phyloP scores from a whole-genome alignment of 2,329 filamentous ascomycete species.

The Xylaria sp. region DNA sequence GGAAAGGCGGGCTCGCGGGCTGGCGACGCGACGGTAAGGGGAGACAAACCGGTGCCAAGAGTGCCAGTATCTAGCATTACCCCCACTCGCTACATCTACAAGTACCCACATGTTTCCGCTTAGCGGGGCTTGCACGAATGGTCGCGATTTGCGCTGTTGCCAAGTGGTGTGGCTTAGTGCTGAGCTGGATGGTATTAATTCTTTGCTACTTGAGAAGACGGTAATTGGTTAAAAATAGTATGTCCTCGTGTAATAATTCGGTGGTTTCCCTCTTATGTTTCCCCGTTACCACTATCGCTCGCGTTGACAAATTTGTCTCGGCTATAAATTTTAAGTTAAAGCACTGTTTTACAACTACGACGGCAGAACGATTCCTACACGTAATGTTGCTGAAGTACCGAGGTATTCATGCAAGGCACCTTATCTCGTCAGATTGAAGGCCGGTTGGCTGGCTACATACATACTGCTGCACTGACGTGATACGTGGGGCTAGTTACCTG shows the following conservation, averaged over 20 bases:
- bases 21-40: constrained; percentile 9
- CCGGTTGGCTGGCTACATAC: background rate
- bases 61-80: background rate
- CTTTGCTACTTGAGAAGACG: background rate
- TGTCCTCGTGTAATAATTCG: too few relatives aligned
- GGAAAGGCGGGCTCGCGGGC: background rate
- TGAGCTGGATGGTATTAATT: background rate
- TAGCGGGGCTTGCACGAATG: constrained; percentile 13
- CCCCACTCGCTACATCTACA: background rate
- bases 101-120: constrained; percentile 4
- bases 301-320: background rate
- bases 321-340: background rate
- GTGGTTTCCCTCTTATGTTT: background rate
- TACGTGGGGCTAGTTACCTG: constrained; percentile 28
- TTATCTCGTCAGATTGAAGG: constrained; percentile 7
- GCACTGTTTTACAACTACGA: background rate
- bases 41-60: background rate
- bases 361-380: background rate
- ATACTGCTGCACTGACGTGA: constrained; percentile 30
- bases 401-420: constrained; percentile 19
- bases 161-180: constrained; percentile 18
- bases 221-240: background rate
- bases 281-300: background rate
- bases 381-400: background rate
- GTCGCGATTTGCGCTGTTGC: background rate